These are phyloP conservation scores for maize (Zea mays) DNA, from an alignment of 176 grass and related monocot genomes.

Conservation along the genomic window Zm-B73-REFERENCE-NAM-5.0 NC_050104.1:22150501-22151000, in stretches of 20 bases:
- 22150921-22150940: conserved; percentile 76
- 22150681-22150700: neutral
- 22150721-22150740: neutral
- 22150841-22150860: neutral
- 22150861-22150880: conserved; percentile 28
- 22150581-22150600: no score
- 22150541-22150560: no score
- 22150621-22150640: neutral
- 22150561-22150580: no score
- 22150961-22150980: conserved; percentile 71
- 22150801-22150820: conserved; percentile 6
- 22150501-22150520: no score
- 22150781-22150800: conserved; percentile 15
- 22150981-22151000: conserved; percentile 8
- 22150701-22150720: neutral
- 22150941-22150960: conserved; percentile 93
- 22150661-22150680: neutral
- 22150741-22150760: conserved; percentile 14
- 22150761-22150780: conserved; percentile 7
- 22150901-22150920: conserved; percentile 95
- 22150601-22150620: neutral
- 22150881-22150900: conserved; percentile 52
- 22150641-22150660: neutral
- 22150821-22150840: neutral
- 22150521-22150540: no score